Evolutionary conservation across 2,329 filamentous ascomycete species (phyloP), one percentile per base, ranked within the genome.

Genomic region (Aspergillus pseudotamarii): DNA sequence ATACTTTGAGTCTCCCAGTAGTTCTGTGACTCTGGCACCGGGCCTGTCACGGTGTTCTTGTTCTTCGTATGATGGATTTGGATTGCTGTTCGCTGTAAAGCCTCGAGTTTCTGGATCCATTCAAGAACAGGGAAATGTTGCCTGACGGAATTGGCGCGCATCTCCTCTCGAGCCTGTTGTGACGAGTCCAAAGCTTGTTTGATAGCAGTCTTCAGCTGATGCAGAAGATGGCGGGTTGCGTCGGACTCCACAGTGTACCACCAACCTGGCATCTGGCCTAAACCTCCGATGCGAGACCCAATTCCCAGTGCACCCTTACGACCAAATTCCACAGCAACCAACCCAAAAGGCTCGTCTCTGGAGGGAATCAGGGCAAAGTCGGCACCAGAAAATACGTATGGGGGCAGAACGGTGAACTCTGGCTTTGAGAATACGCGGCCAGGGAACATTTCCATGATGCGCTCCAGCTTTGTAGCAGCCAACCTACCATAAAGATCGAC

Each of bases 241-340:
- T 83, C 87, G 0, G 86, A 89, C 72, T 90, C 88, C 60, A 90
- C 85, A 0, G 88, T 89, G 73, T 86, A 90, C 88, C 88, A 90
- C 85, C 88, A 90, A 28, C 88, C 88, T 23, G 88, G 88, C 88
- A 90, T 90, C 71, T 89, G 86, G 19, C 88, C 87, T 23, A 90
- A 80, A 61, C 88, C 88, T 67, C 88, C 88, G 41, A 90, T 88
- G 58, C 87, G 82, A 43, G 88, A 86, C 54, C 88, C 88, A 59
- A 90, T 86, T 69, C 88, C 88, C 46, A 90, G 80, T 26, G 88
- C 88, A 69, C 88, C 88, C 73, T 90, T 90, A 28, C 88, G 82
- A 61, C 88, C 88, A 66, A 90, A 90, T 69, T 90, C 88, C 46
- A 90, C 88, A 32, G 88, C 88, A 6, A 91, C 88, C 28, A 90